A percentile compares a stretch with the other conserved stretches of the same genome.
Evolutionary conservation across 2,329 filamentous ascomycete genomes (phyloP).

Genomic region (Botrytis sinoallii): DNA sequence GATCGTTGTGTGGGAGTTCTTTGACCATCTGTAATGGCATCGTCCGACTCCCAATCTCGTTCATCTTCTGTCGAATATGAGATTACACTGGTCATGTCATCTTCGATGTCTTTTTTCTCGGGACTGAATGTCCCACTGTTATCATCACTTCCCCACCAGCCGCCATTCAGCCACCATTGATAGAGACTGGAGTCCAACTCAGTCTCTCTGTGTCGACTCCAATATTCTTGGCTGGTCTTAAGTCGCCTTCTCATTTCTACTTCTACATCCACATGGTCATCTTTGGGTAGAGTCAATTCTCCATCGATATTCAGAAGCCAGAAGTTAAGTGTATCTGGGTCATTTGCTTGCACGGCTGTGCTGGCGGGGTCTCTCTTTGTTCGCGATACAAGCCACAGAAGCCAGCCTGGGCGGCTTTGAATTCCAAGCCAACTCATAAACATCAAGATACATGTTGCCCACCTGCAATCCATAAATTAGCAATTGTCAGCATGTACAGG

Average conservation of each 20-base stretch:
- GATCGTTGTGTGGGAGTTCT: constrained; percentile 72
- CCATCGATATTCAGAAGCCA: constrained; percentile 53
- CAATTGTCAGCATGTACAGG: neutral
- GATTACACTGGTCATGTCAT: constrained; percentile 79
- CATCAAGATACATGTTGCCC: constrained; percentile 32
- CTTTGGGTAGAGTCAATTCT: constrained; percentile 52
- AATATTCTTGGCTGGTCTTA: constrained; percentile 41
- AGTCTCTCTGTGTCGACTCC: constrained; percentile 54
- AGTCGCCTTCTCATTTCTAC: constrained; percentile 67
- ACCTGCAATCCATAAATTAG: constrained; percentile 14
- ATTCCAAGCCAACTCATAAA: constrained; percentile 59
- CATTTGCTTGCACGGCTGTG: constrained; percentile 25
- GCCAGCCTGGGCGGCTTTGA: constrained; percentile 60
- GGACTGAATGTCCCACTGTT: constrained; percentile 75
- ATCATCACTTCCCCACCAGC: constrained; percentile 82
- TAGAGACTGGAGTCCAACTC: constrained; percentile 74
- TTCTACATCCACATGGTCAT: constrained; percentile 75
- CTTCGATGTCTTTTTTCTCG: constrained; percentile 51
- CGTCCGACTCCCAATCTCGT: constrained; percentile 46
- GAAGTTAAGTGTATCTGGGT: constrained; percentile 46
- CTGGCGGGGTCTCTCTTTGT: constrained; percentile 28
- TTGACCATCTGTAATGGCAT: constrained; percentile 45
- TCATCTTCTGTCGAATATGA: constrained; percentile 51
- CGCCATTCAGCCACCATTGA: constrained; percentile 77
- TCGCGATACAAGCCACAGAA: constrained; percentile 43